Conservation (phyloP, 1,284 basidiomycete genomes). For the Bondarzewia mesenterica region DNA sequence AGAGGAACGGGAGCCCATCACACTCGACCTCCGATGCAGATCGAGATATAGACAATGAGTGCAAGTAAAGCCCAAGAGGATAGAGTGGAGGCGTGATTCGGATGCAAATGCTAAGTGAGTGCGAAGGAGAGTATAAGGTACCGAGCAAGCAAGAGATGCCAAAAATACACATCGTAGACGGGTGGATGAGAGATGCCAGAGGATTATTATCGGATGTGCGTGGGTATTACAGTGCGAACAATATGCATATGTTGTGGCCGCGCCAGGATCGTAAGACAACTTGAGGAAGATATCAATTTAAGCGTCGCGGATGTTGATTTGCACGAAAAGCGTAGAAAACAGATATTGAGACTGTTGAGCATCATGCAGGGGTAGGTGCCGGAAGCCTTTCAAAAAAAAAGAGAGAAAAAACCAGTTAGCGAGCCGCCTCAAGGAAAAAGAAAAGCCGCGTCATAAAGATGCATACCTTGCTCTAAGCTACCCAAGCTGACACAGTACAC, state of each 20-base stretch:
- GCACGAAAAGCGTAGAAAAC: constrained; percentile 84
- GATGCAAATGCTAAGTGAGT: too few relatives aligned
- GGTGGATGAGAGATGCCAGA: too few relatives aligned
- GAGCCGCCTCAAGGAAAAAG: neutral
- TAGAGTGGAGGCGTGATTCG: too few relatives aligned
- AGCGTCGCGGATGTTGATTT: constrained; percentile 38
- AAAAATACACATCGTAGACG: too few relatives aligned
- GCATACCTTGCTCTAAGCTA: constrained; percentile 61
- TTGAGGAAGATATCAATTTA: too few relatives aligned
- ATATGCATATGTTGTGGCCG: neutral
- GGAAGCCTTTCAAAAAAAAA: constrained; percentile 51
- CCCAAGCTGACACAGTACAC: constrained; percentile 64
- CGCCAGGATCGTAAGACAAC: neutral
- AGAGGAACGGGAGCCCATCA: too few relatives aligned
- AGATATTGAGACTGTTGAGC: constrained; percentile 75
- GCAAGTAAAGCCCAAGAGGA: too few relatives aligned
- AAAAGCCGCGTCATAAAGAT: neutral
- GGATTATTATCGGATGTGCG: too few relatives aligned
- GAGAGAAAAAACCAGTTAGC: constrained; percentile 5
- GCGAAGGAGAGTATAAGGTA: too few relatives aligned
- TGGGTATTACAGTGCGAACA: neutral
- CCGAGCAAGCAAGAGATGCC: too few relatives aligned
- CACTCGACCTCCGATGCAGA: too few relatives aligned
- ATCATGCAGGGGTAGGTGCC: constrained; percentile 83
- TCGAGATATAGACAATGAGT: too few relatives aligned